A percentile compares a stretch with the other conserved stretches of the same genome.
Evolutionary conservation across 345 rosid species (phyloP).

Genomic region (Linum trigynum): DNA sequence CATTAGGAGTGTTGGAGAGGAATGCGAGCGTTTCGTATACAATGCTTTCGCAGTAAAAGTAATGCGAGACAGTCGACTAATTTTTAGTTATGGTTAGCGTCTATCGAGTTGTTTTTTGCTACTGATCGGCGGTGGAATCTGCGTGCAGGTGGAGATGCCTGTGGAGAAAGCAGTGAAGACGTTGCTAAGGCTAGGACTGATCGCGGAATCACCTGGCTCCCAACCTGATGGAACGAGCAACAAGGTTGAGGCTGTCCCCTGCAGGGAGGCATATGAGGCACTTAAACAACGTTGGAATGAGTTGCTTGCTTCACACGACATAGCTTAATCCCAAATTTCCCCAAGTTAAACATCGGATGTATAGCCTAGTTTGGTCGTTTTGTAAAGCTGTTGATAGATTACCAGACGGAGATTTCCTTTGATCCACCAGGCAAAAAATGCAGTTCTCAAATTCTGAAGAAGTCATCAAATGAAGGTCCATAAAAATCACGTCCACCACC

Average conservation of each 20-base stretch:
- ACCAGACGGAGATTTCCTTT: too few relatives aligned
- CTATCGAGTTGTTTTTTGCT: background rate
- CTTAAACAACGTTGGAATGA: slow-evolving; percentile 61
- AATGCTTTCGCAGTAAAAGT: slow-evolving; percentile 62
- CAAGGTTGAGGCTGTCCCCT: slow-evolving; percentile 46
- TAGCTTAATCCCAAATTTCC: slow-evolving; percentile 1
- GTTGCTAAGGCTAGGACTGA: slow-evolving; percentile 62
- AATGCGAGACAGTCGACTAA: background rate
- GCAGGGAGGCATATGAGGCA: slow-evolving; percentile 41
- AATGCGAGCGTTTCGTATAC: slow-evolving; percentile 79
- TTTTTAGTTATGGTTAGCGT: background rate
- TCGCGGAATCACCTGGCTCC: slow-evolving; percentile 30
- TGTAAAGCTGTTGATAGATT: too few relatives aligned
- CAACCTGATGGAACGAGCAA: slow-evolving; percentile 29
- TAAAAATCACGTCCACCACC: too few relatives aligned
- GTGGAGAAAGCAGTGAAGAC: slow-evolving; percentile 57
- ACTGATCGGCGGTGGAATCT: slow-evolving; percentile 1
- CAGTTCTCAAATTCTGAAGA: too few relatives aligned
- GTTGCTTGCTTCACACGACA: slow-evolving; percentile 34
- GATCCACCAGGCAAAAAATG: too few relatives aligned
- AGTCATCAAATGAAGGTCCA: too few relatives aligned
- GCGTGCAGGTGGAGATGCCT: slow-evolving; percentile 77
- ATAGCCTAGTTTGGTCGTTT: too few relatives aligned
- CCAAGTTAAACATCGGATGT: too few relatives aligned
- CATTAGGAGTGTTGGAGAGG: slow-evolving; percentile 39